phyloP scores from a whole-genome alignment of 108 stramenopile species.

The Cyclotella kingstonii region DNA sequence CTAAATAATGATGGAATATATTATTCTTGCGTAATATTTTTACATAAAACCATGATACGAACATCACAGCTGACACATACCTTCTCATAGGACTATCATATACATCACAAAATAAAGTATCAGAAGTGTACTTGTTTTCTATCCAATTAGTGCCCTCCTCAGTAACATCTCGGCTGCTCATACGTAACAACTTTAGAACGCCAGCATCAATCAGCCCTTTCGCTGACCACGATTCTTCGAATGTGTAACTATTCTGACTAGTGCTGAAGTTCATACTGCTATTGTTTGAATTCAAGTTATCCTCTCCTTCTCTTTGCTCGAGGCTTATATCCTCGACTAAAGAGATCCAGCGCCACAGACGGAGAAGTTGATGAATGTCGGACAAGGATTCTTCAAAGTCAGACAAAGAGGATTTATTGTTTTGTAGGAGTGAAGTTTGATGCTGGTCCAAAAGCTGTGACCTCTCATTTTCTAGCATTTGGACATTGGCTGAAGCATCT shows the following conservation, averaged over 20 bases:
- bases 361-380: slow-evolving; percentile 45
- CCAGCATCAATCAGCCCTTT: slow-evolving; percentile 68
- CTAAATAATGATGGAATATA: slow-evolving; percentile 1
- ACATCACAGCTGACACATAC: slow-evolving; percentile 4
- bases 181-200: slow-evolving; percentile 49
- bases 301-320: slow-evolving; percentile 37
- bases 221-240: slow-evolving; percentile 39
- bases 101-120: slow-evolving; percentile 54
- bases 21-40: slow-evolving; percentile 1
- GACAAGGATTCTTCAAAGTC: slow-evolving; percentile 9
- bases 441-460: slow-evolving; percentile 13
- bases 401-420: background rate
- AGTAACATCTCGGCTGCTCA: slow-evolving; percentile 43
- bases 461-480: slow-evolving; percentile 54
- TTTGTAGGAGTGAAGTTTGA: background rate
- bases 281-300: slow-evolving; percentile 16
- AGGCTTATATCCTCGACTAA: slow-evolving; percentile 60
- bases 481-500: slow-evolving; percentile 57
- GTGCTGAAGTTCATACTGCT: slow-evolving; percentile 10
- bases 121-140: slow-evolving; percentile 48
- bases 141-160: slow-evolving; percentile 20
- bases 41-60: background rate
- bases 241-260: background rate
- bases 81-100: slow-evolving; percentile 62
- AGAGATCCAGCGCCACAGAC: slow-evolving; percentile 81